Percentiles rank a stretch among this genome's conserved stretches.
Evolutionary conservation across 2,329 filamentous ascomycete species (phyloP).

Genomic region (Fusarium sp.): DNA sequence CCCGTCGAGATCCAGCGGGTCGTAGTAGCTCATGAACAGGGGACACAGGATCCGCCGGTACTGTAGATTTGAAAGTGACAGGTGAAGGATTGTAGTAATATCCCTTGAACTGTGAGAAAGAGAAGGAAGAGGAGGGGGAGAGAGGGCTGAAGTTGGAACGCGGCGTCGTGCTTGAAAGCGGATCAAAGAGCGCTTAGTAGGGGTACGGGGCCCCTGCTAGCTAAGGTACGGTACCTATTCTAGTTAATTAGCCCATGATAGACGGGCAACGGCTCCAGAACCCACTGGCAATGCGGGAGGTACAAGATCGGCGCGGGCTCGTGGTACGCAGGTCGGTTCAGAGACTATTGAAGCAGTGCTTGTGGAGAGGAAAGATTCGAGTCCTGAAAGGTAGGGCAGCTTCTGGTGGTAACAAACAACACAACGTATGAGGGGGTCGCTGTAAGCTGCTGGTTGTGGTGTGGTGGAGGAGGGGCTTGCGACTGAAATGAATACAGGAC

Average conservation of each 20-base stretch:
- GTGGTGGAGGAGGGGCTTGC: slow-evolving; percentile 25
- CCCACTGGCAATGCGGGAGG: slow-evolving; percentile 25
- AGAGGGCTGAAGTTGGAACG: slow-evolving; percentile 43
- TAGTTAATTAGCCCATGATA: slow-evolving; percentile 22
- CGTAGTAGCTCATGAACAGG: slow-evolving; percentile 15
- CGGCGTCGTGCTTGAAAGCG: slow-evolving; percentile 43
- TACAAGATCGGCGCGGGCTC: slow-evolving; percentile 23
- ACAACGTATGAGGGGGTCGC: slow-evolving; percentile 10
- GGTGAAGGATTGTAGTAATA: slow-evolving; percentile 17
- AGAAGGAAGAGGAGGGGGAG: slow-evolving; percentile 41
- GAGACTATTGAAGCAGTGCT: slow-evolving; percentile 10
- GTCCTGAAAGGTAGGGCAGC: slow-evolving; percentile 2
- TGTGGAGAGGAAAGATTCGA: slow-evolving; percentile 5
- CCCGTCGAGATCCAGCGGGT: slow-evolving; percentile 21
- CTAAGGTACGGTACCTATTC: slow-evolving; percentile 19
- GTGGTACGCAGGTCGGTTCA: slow-evolving; percentile 32
- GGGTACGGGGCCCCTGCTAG: slow-evolving; percentile 40
- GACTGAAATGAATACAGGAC: slow-evolving; percentile 27
- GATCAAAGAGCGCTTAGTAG: slow-evolving; percentile 45
- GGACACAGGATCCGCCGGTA: slow-evolving; percentile 1
- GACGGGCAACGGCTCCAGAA: slow-evolving; percentile 26
- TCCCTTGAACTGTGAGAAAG: slow-evolving; percentile 32
- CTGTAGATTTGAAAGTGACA: slow-evolving; percentile 5
- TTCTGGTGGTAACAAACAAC: slow-evolving; percentile 1
- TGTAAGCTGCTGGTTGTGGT: slow-evolving; percentile 31